phyloP scores from a whole-genome alignment of 768 basidiomycete genomes.

The Tephrocybe sp. region DNA sequence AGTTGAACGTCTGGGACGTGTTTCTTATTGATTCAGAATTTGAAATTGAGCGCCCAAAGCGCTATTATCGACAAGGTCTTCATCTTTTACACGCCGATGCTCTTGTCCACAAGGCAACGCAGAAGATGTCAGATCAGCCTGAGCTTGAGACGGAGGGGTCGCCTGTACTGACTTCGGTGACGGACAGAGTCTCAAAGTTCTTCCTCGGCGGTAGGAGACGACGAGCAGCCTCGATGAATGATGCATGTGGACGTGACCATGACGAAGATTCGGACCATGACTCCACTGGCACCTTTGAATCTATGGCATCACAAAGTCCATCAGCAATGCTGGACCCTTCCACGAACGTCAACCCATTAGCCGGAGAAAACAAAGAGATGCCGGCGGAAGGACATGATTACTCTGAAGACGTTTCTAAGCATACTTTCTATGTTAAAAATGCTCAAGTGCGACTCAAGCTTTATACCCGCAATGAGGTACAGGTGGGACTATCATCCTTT shows the following conservation, averaged over 20 bases:
- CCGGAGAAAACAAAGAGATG: conserved; percentile 19
- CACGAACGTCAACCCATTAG: conserved; percentile 64
- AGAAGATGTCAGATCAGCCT: conserved; percentile 11
- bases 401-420: conserved; percentile 66
- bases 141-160: conserved; percentile 27
- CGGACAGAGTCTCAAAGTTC: conserved; percentile 40
- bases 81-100: conserved; percentile 50
- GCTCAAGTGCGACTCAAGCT: conserved; percentile 87
- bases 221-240: conserved; percentile 17
- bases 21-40: conserved; percentile 91
- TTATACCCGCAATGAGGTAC: conserved; percentile 81
- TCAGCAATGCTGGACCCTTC: conserved; percentile 78
- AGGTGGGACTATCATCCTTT: conserved; percentile 9
- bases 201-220: conserved; percentile 33
- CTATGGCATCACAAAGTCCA: conserved; percentile 36
- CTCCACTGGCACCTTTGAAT: conserved; percentile 26
- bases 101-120: conserved; percentile 11
- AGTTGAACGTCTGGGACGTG: conserved; percentile 91
- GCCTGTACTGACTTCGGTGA: conserved; percentile 50
- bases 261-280: conserved; percentile 16
- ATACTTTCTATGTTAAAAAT: conserved; percentile 93
- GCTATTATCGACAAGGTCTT: conserved; percentile 85
- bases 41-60: conserved; percentile 82
- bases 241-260: conserved; percentile 3
- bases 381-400: conserved; percentile 21